Evolutionary conservation across 1,139 yeast species (phyloP).

Genomic region (Debaryomyces robertsiae): DNA sequence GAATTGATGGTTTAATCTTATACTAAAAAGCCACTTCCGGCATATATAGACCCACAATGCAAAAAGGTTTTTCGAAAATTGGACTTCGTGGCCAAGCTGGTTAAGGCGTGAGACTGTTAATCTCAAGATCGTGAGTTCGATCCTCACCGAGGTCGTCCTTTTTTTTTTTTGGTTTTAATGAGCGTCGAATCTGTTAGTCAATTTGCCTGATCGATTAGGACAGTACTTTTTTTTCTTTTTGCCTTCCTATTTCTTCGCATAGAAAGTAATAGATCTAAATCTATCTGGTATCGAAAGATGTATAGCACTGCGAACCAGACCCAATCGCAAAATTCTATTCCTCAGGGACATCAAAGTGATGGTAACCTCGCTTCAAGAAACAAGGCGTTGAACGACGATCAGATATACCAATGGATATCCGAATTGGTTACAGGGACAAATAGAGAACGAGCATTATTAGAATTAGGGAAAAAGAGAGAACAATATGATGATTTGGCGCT

Average conservation of each 20-base stretch:
- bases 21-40: too few species aligned
- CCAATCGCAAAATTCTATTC: conserved; percentile 11
- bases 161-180: conserved; percentile 13
- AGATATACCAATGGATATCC: conserved; percentile 86
- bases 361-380: conserved; percentile 17
- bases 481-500: conserved; percentile 92
- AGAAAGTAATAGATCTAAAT: neutral
- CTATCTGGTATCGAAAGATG: conserved; percentile 10
- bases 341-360: conserved; percentile 8
- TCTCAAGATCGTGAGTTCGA: conserved; percentile 48
- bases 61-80: neutral
- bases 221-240: neutral
- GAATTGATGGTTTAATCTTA: too few species aligned
- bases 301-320: conserved; percentile 18
- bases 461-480: conserved; percentile 90
- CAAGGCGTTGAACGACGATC: conserved; percentile 78
- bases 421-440: conserved; percentile 89
- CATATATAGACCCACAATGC: too few species aligned
- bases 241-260: neutral
- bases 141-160: conserved; percentile 37
- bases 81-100: conserved; percentile 48
- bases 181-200: neutral
- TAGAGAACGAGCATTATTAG: conserved; percentile 88
- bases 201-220: neutral
- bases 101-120: conserved; percentile 48